phyloP scores from a whole-genome alignment of 768 basidiomycete species.

The Dictyophora rubrovolvata region DNA sequence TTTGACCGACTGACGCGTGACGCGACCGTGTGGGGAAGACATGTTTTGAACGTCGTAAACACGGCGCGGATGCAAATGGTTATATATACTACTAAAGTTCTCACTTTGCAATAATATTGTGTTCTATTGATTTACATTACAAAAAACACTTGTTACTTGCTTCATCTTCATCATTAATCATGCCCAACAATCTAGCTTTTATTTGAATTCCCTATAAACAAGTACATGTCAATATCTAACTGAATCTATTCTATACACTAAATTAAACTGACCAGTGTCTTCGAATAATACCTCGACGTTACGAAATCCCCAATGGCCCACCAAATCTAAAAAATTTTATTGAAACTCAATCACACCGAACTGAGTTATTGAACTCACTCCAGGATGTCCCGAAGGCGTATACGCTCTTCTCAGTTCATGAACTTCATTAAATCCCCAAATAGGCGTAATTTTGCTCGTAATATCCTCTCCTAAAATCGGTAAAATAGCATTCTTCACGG shows the following conservation, averaged over 20 bases:
- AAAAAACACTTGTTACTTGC: neutral
- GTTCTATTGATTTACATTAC: neutral
- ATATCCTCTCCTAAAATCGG: slow-evolving; percentile 38
- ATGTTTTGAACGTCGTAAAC: neutral
- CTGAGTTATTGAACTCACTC: slow-evolving; percentile 13
- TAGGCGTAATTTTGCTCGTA: slow-evolving; percentile 32
- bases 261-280: slow-evolving; percentile 24
- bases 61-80: neutral
- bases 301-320: slow-evolving; percentile 24
- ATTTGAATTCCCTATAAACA: neutral
- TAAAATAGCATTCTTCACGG: slow-evolving; percentile 24
- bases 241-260: neutral
- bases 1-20: slow-evolving; percentile 5
- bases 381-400: slow-evolving; percentile 33
- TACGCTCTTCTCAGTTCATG: slow-evolving; percentile 46
- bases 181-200: neutral
- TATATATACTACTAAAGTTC: neutral
- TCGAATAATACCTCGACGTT: slow-evolving; percentile 24
- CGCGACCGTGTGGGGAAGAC: slow-evolving; percentile 1
- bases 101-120: neutral
- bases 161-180: neutral
- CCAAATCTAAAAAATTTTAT: slow-evolving; percentile 8
- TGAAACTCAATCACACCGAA: no score
- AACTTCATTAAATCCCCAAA: slow-evolving; percentile 59
- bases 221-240: neutral